Conservation (phyloP, 805 yeast genomes). For the Ogataea sp. region DNA sequence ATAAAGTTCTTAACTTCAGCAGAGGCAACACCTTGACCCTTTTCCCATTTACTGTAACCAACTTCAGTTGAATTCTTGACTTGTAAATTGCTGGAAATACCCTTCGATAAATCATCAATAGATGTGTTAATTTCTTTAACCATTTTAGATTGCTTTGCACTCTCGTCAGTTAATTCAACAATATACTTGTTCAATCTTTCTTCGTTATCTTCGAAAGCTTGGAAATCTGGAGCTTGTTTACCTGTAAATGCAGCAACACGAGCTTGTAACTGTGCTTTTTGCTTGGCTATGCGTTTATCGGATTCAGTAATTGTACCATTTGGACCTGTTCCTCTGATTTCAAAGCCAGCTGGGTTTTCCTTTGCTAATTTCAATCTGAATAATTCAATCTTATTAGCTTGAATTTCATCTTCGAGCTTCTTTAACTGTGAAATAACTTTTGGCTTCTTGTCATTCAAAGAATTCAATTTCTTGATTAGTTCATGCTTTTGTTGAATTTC, state of each 20-base stretch:
- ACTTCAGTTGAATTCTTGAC: conserved; percentile 27
- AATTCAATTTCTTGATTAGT: conserved; percentile 49
- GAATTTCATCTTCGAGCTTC: conserved; percentile 59
- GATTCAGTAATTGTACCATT: conserved; percentile 79
- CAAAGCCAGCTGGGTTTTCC: conserved; percentile 62
- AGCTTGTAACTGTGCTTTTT: conserved; percentile 70
- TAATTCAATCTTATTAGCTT: conserved; percentile 55
- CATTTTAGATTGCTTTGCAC: conserved; percentile 47
- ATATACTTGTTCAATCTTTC: conserved; percentile 43
- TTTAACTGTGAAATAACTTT: conserved; percentile 55
- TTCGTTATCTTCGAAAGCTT: conserved; percentile 47
- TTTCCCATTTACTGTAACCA: conserved; percentile 69
- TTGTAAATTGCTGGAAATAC: conserved; percentile 26
- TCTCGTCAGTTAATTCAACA: conserved; percentile 42
- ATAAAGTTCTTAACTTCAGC: conserved; percentile 55
- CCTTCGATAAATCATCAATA: conserved; percentile 48
- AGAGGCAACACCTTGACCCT: conserved; percentile 70
- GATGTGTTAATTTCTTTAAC: conserved; percentile 67
- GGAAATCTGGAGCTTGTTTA: conserved; percentile 39
- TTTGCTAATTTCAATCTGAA: conserved; percentile 47
- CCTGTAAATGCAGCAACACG: conserved; percentile 94
- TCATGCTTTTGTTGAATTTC: conserved; percentile 38
- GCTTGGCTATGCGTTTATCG: conserved; percentile 73
- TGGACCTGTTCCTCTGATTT: conserved; percentile 73
- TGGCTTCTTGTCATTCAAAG: conserved; percentile 68